Evolutionary conservation across 1,284 basidiomycete genomes (phyloP).

Genomic region (Cerrena zonata): DNA sequence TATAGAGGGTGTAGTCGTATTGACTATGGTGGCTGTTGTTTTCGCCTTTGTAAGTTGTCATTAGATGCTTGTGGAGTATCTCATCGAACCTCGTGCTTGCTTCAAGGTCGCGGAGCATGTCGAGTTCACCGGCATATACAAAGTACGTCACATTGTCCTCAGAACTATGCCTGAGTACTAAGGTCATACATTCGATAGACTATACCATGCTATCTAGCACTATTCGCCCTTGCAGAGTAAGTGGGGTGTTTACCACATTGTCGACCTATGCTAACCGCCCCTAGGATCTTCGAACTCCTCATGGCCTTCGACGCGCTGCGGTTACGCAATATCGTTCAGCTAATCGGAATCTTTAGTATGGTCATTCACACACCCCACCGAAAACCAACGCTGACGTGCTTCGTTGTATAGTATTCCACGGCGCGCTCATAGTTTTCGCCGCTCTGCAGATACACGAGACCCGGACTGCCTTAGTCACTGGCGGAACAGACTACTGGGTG

Average conservation of each 20-base stretch:
- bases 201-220: slow-evolving; percentile 75
- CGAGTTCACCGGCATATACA: slow-evolving; percentile 43
- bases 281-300: slow-evolving; percentile 63
- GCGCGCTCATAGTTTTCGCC: slow-evolving; percentile 65
- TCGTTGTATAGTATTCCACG: slow-evolving; percentile 58
- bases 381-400: not conserved
- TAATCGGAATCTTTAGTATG: slow-evolving; percentile 66
- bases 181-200: slow-evolving; percentile 42
- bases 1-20: slow-evolving; percentile 46
- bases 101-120: slow-evolving; percentile 51
- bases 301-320: slow-evolving; percentile 73
- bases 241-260: slow-evolving; percentile 14
- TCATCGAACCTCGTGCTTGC: slow-evolving; percentile 7
- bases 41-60: slow-evolving; percentile 30
- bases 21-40: slow-evolving; percentile 38
- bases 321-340: slow-evolving; percentile 69
- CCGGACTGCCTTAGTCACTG: slow-evolving; percentile 46
- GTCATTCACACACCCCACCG: slow-evolving; percentile 14
- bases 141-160: slow-evolving; percentile 33
- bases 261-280: not conserved
- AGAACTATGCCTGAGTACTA: not conserved
- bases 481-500: slow-evolving; percentile 16
- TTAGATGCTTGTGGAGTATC: not conserved
- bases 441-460: slow-evolving; percentile 74
- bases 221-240: slow-evolving; percentile 77